phyloP scores from a whole-genome alignment of 129 eudicot genomes.

The Heracleum sosnowskyi region DNA sequence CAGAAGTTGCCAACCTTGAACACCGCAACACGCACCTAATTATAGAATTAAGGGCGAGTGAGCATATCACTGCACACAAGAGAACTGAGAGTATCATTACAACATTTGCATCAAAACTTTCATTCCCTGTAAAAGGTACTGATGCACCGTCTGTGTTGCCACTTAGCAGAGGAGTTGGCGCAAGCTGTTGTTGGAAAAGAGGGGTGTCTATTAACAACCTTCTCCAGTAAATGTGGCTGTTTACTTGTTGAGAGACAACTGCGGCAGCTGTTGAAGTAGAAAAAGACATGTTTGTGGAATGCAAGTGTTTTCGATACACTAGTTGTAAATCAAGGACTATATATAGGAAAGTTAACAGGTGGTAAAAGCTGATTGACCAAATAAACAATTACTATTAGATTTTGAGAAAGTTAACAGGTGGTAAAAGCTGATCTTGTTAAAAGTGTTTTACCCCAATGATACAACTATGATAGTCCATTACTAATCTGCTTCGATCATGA shows the following conservation, averaged over 20 bases:
- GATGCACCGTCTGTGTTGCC: constrained; percentile 5
- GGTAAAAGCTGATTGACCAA: background rate
- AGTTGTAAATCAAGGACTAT: background rate
- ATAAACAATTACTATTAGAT: background rate
- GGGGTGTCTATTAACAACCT: constrained; percentile 30
- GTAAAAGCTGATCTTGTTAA: background rate
- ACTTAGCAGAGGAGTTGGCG: background rate
- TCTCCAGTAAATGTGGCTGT: constrained; percentile 23
- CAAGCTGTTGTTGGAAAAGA: background rate
- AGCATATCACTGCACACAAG: constrained; percentile 70
- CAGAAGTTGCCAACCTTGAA: constrained; percentile 23
- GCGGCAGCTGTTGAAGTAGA: constrained; percentile 8
- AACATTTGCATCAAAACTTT: constrained; percentile 62
- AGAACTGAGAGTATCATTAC: constrained; percentile 73
- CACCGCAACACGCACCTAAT: constrained; percentile 62
- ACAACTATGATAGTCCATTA: background rate
- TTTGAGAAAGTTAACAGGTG: background rate
- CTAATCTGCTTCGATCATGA: no score
- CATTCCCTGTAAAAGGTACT: constrained; percentile 8
- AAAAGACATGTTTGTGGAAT: constrained; percentile 20
- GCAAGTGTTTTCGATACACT: background rate
- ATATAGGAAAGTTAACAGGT: background rate
- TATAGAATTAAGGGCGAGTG: constrained; percentile 69
- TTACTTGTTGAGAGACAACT: constrained; percentile 12
- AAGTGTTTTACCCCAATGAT: background rate